Evolutionary conservation across 148 eudicot species (phyloP).

Genomic region (Mesembryanthemum crystallinum): DNA sequence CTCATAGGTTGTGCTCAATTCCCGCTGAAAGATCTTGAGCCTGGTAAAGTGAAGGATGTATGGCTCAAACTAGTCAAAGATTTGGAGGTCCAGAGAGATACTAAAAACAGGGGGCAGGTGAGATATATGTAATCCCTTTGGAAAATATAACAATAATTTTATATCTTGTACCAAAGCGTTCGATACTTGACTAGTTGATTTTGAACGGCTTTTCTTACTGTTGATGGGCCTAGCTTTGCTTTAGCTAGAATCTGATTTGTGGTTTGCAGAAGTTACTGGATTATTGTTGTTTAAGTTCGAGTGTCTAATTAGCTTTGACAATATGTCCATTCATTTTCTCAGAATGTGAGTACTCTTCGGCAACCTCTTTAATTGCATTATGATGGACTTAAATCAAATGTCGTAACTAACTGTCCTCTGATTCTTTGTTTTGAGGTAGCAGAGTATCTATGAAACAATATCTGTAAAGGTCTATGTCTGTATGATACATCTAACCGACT

Average conservation of each 20-base stretch:
- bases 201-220: neutral
- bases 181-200: neutral
- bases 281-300: neutral
- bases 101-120: conserved; percentile 92
- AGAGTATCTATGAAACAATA: neutral
- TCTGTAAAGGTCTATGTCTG: too few species aligned
- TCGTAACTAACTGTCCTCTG: neutral
- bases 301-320: neutral
- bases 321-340: neutral
- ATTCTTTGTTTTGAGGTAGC: neutral
- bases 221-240: conserved; percentile 1
- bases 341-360: conserved; percentile 3
- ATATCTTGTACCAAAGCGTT: neutral
- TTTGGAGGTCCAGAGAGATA: conserved; percentile 86
- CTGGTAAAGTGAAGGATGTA: conserved; percentile 92
- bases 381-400: neutral
- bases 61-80: conserved; percentile 96
- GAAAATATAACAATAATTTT: too few species aligned
- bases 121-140: conserved; percentile 13
- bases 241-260: neutral
- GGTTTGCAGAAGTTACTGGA: neutral
- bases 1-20: conserved; percentile 83
- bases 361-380: neutral
- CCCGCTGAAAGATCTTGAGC: conserved; percentile 70
- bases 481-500: too few species aligned